Percentiles rank a stretch among this genome's conserved stretches.
These are phyloP conservation scores for Adansonia digitata DNA, from an alignment of 345 rosid species.

Conservation along the genomic window DNA sequence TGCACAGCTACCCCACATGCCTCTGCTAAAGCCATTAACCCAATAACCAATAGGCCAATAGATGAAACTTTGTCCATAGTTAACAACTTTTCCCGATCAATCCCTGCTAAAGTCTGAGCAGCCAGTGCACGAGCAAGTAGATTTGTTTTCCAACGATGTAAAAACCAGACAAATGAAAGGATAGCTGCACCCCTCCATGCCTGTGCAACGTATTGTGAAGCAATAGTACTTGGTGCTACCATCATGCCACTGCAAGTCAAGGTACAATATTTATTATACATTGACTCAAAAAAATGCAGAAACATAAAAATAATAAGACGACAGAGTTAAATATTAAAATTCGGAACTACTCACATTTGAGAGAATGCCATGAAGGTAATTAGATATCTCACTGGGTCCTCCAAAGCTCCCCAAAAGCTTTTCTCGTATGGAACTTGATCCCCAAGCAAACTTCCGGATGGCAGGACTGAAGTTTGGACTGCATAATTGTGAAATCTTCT, in stretches of 20 bases:
- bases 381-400: slow-evolving; percentile 79
- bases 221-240: slow-evolving; percentile 82
- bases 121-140: slow-evolving; percentile 51
- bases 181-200: slow-evolving; percentile 73
- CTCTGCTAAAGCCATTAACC: slow-evolving; percentile 85
- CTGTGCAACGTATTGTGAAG: slow-evolving; percentile 61
- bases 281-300: background rate
- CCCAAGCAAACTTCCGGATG: slow-evolving; percentile 29
- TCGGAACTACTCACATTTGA: slow-evolving; percentile 52
- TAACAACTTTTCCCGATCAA: slow-evolving; percentile 60
- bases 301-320: background rate
- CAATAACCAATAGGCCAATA: slow-evolving; percentile 69
- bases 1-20: slow-evolving; percentile 98
- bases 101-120: slow-evolving; percentile 34
- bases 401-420: slow-evolving; percentile 88
- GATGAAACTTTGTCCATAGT: slow-evolving; percentile 80
- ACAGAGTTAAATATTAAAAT: background rate
- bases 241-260: slow-evolving; percentile 53
- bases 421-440: slow-evolving; percentile 65
- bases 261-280: background rate
- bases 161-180: slow-evolving; percentile 81
- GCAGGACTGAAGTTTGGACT: slow-evolving; percentile 44
- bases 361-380: slow-evolving; percentile 78
- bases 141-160: slow-evolving; percentile 82
- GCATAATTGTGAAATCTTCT: slow-evolving; percentile 71